Conservation (phyloP, 495 filamentous ascomycete genomes). For the Aspergillus nanangensis region DNA sequence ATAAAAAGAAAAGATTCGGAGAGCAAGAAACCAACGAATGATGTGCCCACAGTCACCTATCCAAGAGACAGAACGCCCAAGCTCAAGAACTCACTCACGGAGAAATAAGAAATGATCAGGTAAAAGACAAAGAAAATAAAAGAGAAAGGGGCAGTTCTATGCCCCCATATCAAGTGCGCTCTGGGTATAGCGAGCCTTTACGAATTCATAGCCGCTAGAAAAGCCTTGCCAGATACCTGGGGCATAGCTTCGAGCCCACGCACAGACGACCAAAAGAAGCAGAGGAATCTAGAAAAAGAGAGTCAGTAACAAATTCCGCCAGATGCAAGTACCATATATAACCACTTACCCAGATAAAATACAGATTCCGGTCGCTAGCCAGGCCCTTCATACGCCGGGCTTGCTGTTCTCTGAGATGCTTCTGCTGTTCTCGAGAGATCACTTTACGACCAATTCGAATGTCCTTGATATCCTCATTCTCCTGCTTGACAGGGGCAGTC, state of each 20-base stretch:
- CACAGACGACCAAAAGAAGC: conserved; percentile 57
- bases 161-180: conserved; percentile 34
- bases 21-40: neutral
- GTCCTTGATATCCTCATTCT: conserved; percentile 36
- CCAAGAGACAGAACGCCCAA: neutral
- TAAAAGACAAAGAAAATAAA: neutral
- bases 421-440: conserved; percentile 68
- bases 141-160: conserved; percentile 20
- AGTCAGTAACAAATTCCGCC: conserved; percentile 14
- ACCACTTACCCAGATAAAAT: conserved; percentile 76
- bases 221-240: conserved; percentile 48
- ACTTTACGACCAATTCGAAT: conserved; percentile 42
- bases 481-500: conserved; percentile 36
- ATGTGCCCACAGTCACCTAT: neutral
- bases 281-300: conserved; percentile 33
- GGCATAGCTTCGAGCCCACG: conserved; percentile 59
- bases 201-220: conserved; percentile 40
- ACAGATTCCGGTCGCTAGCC: conserved; percentile 71
- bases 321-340: conserved; percentile 10
- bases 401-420: conserved; percentile 65
- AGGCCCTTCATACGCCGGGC: conserved; percentile 71
- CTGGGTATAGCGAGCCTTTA: conserved; percentile 39
- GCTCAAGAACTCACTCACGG: neutral
- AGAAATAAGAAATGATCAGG: neutral
- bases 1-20: conserved; percentile 9